These are phyloP conservation scores for Diaporthe destruens DNA, from an alignment of 2,329 filamentous ascomycete species.

Conservation along the genomic window DNA sequence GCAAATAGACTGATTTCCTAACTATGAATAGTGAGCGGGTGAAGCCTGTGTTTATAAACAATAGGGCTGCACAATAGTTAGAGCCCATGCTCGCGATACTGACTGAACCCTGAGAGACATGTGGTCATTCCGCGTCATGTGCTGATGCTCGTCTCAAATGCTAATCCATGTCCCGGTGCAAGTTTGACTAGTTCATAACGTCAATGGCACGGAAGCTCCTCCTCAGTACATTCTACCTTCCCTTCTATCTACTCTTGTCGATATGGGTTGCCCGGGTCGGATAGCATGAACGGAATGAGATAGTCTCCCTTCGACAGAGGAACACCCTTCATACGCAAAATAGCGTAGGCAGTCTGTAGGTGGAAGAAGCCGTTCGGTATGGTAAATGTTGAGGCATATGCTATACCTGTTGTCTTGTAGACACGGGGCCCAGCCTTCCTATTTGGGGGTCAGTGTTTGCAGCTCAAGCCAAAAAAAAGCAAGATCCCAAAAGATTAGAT, in stretches of 20 bases:
- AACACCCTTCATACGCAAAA: conserved; percentile 69
- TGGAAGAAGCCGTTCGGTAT: conserved; percentile 75
- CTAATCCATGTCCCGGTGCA: no score
- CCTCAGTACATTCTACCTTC: no score
- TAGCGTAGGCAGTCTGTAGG: conserved; percentile 65
- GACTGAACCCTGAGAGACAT: no score
- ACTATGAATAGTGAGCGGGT: no score
- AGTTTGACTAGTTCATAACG: no score
- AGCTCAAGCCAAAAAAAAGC: neutral
- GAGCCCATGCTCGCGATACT: no score
- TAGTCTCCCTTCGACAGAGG: conserved; percentile 70
- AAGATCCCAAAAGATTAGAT: fast-evolving
- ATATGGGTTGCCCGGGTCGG: neutral
- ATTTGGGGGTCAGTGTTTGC: neutral
- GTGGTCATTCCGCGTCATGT: no score
- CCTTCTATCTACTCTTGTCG: neutral
- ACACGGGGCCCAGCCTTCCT: neutral
- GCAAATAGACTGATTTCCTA: no score
- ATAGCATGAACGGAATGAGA: conserved; percentile 47
- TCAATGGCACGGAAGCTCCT: no score
- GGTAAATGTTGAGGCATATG: conserved; percentile 59
- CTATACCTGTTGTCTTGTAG: conserved; percentile 45
- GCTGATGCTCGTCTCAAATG: no score
- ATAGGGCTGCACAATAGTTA: no score
- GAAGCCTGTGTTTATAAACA: no score